A percentile compares a stretch with the other conserved stretches of the same genome.
phyloP scores from a whole-genome alignment of 2,329 filamentous ascomycete species.

The Aureobasidium sp. region DNA sequence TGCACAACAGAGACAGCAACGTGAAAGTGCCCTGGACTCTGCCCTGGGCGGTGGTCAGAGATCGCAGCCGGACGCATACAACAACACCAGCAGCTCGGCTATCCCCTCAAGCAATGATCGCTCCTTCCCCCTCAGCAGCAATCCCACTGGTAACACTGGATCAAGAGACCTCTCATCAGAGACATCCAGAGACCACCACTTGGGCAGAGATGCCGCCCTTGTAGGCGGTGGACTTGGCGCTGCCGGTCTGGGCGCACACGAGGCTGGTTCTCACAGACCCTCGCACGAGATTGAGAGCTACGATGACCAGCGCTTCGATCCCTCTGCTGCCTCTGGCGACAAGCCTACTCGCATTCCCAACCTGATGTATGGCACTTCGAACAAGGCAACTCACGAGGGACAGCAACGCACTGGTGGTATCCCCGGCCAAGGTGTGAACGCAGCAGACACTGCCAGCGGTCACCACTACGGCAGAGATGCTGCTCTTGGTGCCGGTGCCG shows the following conservation, averaged over 20 bases:
- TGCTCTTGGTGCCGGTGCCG: constrained; percentile 14
- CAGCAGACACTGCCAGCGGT: not conserved
- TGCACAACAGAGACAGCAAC: constrained; percentile 9
- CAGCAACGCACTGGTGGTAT: not conserved
- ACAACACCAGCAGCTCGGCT: not conserved
- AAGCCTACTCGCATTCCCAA: not conserved
- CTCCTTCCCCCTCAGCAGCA: constrained; percentile 2
- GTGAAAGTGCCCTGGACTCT: constrained; percentile 4
- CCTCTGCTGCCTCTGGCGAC: not conserved
- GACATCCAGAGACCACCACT: constrained; percentile 17
- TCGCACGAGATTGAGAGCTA: not conserved
- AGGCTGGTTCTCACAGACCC: not conserved
- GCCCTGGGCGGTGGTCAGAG: not conserved
- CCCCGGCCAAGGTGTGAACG: not conserved
- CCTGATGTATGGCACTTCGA: not conserved
- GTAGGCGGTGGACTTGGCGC: constrained; percentile 19
- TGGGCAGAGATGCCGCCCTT: constrained; percentile 25
- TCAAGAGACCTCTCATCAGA: not conserved
- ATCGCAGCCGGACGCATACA: not conserved
- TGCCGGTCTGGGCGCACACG: constrained; percentile 13
- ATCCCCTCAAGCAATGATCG: not conserved
- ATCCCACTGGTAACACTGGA: not conserved
- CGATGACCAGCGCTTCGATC: constrained; percentile 10
- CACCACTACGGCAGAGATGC: constrained; percentile 20
- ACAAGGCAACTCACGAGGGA: not conserved